Evolutionary conservation across 2,329 filamentous ascomycete genomes (phyloP).

Genomic region (Epichloe coenophiala): DNA sequence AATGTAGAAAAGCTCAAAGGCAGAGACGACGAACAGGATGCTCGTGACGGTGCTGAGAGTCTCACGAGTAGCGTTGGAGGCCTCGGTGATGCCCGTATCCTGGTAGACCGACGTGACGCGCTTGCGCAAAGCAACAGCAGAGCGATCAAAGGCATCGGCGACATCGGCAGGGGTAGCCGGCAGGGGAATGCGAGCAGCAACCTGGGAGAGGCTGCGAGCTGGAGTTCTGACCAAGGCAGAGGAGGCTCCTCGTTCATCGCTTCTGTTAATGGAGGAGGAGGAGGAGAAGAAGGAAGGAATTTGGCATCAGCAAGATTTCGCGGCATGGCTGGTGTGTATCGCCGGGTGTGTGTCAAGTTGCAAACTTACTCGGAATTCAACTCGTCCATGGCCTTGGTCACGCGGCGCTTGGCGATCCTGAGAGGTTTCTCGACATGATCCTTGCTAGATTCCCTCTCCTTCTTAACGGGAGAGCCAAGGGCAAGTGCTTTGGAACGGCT

Average conservation of each 20-base stretch:
- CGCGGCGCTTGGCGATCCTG: constrained; percentile 33
- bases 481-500: constrained; percentile 44
- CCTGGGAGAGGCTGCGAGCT: constrained; percentile 37
- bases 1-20: constrained; percentile 59
- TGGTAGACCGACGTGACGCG: constrained; percentile 52
- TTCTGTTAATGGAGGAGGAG: constrained; percentile 8
- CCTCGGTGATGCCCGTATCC: constrained; percentile 52
- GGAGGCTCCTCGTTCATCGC: constrained; percentile 23
- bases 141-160: constrained; percentile 61
- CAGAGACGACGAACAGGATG: constrained; percentile 53
- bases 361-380: constrained; percentile 30
- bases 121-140: constrained; percentile 50
- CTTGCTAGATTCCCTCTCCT: constrained; percentile 28
- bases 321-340: too few species aligned
- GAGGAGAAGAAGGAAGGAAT: too few species aligned
- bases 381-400: constrained; percentile 32
- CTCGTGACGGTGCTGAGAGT: constrained; percentile 58
- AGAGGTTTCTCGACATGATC: constrained; percentile 24
- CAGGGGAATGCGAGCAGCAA: constrained; percentile 50
- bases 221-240: constrained; percentile 36
- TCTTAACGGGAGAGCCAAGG: constrained; percentile 48
- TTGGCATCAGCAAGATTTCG: background rate
- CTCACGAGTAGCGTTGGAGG: constrained; percentile 52
- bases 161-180: constrained; percentile 71
- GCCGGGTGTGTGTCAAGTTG: background rate